These are phyloP conservation scores for Xerophyta viscosa DNA, from an alignment of 106 monocot species.

Conservation along the genomic window DNA sequence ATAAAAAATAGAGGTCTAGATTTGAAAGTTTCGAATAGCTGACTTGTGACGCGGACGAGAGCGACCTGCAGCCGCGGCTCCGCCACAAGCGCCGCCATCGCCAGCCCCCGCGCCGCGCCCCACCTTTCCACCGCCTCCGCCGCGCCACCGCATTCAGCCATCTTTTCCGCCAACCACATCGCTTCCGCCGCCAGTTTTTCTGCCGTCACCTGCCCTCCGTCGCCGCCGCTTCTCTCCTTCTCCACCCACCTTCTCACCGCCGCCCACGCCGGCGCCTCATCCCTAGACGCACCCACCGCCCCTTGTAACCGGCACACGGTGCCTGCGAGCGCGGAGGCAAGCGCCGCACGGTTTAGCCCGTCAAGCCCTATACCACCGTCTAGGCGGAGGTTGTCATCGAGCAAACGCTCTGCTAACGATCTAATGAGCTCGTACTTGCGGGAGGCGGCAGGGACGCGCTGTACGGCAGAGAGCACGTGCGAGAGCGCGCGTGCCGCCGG, in stretches of 20 bases:
- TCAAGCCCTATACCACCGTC: constrained; percentile 2
- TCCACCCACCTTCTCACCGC: background rate
- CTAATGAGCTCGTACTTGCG: constrained; percentile 52
- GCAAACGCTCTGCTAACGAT: constrained; percentile 59
- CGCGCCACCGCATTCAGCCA: constrained; percentile 47
- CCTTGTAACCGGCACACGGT: constrained; percentile 32
- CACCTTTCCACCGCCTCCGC: constrained; percentile 47
- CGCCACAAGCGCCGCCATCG: constrained; percentile 17
- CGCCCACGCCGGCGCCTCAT: background rate
- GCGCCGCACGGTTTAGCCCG: constrained; percentile 25
- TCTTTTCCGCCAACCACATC: constrained; percentile 68
- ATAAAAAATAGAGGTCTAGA: background rate
- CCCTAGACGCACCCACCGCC: background rate
- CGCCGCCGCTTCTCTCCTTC: constrained; percentile 9
- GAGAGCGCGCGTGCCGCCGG: constrained; percentile 34
- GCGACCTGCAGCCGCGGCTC: constrained; percentile 59
- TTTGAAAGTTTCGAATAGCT: background rate
- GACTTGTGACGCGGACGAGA: constrained; percentile 59
- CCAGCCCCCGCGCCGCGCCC: constrained; percentile 33
- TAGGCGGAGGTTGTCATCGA: constrained; percentile 41
- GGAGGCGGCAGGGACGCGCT: constrained; percentile 46
- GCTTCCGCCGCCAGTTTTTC: constrained; percentile 79
- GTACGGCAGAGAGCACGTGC: constrained; percentile 38
- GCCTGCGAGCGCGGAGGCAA: constrained; percentile 25
- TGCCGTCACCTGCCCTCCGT: constrained; percentile 5